Evolutionary conservation across 345 rosid species (phyloP).

Genomic region (Cardiospermum halicacabum): DNA sequence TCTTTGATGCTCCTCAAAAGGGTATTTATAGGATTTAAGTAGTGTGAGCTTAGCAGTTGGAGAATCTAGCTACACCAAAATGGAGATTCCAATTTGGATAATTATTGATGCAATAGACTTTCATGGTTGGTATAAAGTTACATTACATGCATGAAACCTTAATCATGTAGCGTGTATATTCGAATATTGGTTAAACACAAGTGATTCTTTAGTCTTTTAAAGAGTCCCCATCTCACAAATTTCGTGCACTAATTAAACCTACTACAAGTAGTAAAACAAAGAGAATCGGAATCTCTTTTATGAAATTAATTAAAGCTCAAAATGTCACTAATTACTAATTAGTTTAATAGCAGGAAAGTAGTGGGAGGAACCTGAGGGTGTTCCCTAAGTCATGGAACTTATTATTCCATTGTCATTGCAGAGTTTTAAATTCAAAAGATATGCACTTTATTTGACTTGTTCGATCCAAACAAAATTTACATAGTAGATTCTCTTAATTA

Average conservation of each 20-base stretch:
- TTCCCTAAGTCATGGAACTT: constrained; percentile 53
- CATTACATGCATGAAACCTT: no score
- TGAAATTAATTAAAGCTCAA: not conserved
- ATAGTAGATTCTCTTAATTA: no score
- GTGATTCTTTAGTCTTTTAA: no score
- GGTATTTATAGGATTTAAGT: no score
- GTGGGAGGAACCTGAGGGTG: constrained; percentile 24
- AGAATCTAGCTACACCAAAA: no score
- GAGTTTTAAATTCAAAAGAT: constrained; percentile 9
- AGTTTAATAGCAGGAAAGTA: not conserved
- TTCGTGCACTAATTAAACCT: constrained; percentile 32
- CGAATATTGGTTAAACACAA: no score
- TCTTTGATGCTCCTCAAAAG: no score
- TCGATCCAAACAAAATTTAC: constrained; percentile 12
- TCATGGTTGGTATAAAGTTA: no score
- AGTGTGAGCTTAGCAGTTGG: no score
- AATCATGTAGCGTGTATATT: no score
- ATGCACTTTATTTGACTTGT: constrained; percentile 19
- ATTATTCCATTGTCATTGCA: constrained; percentile 20
- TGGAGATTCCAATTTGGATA: no score
- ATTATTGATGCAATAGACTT: no score
- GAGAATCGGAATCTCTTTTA: constrained; percentile 16
- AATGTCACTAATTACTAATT: not conserved
- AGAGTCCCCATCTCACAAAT: not conserved
- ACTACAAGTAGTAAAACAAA: constrained; percentile 10